Base-by-base conservation (phyloP, 345 rosid species). In the Psidium friedrichsthalianum region DNA sequence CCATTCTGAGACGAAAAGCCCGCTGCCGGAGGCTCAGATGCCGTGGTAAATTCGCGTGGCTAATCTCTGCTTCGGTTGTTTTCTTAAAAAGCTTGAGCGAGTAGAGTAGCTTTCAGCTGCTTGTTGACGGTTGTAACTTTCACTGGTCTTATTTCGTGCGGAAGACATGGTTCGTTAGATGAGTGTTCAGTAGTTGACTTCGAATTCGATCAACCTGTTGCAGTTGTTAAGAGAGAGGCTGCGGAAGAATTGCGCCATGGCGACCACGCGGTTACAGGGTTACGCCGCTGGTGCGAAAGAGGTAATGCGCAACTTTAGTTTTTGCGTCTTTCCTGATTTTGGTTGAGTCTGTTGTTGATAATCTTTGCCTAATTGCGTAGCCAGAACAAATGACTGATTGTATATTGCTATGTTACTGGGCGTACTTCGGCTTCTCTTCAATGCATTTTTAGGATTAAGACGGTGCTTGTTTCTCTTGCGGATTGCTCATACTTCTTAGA, bases 181-280 rank as follows among this genome's bases (percentile, higher is more conserved):
- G 22, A 32, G 44, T 9, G 10, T 1, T 18, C 78, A 5, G 83
- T 14, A 1, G 57, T 58, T 82, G 84, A 61, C 51, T 20, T 84
- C 56, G 22, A 86, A 44, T 86, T 80, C 49, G 11, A 69, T 84
- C 47, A 1, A 53, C 53, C 22, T 82, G 22, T 85, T 83, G 81
- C 49, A 64, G 83, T 59, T 88, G 91, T 86, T 86, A 55, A 84
- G 89, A 29, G 56, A 83, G 74, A 87, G 89, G 91, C 83, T 89
- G 53, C 58, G 88, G 27, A 88, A 91, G 87, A 89, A 89, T 87
- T 89, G 92, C 84, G 95, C 91, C 24, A 90, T 93, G 9, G 93
- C 87, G 10, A 85, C 74, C 58, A 84, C 85, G 83, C 86, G 89
- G 36, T 90, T 90, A 51, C 91, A 92, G 88, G 89, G 91, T 78